Evolutionary conservation across 1,284 basidiomycete species (phyloP), one percentile per base, ranked within the genome.

Genomic region (Irpex sp.): DNA sequence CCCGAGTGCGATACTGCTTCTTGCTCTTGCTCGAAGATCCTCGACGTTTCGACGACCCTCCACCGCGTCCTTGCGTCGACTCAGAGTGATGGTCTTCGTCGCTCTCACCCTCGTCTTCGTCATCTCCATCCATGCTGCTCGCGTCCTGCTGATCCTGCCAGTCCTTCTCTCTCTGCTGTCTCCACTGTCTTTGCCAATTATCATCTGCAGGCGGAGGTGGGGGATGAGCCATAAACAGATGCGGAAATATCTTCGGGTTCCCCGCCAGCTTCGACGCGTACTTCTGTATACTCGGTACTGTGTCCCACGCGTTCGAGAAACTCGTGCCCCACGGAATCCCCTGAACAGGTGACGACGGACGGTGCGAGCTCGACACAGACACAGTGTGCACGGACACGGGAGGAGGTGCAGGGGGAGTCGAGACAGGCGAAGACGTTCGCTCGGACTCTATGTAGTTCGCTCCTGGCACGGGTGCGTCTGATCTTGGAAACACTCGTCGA

Each of bases 251-350:
- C 57, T 74, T 72, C 4, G 78, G 72, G n/a, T 85, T 82, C 49
- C 80, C 79, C 16, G 80, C 83, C 36, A 93, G 77, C 59, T 80
- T 81, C 7, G 83, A 80, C 0, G 89, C 88, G 72, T 94, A 93
- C 62, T 80, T 82, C 64, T 88, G 84, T 60, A 94, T 94, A 62
- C 85, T 87, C 2, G 91, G 87, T 28, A 90, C 84, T 47, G 73
- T 77, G 68, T 96, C 94, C 91, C 92, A 94, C 1, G 88, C 90
- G 74, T 96, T 93, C 7, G 80, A 77, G 73, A 88, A 92, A 5
- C 79, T 78, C 51, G 91, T 76, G 58, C 84, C 80, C 5, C 77
- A 71, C 39, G 85, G 85, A 61, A 86, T 76, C 18, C 81, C 83
- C 6, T 65, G 56, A 48, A 72, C 68, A 51, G 74, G 68, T 56